phyloP scores from a whole-genome alignment of 208 protist genomes.

The Trypanosoma boissoni region DNA sequence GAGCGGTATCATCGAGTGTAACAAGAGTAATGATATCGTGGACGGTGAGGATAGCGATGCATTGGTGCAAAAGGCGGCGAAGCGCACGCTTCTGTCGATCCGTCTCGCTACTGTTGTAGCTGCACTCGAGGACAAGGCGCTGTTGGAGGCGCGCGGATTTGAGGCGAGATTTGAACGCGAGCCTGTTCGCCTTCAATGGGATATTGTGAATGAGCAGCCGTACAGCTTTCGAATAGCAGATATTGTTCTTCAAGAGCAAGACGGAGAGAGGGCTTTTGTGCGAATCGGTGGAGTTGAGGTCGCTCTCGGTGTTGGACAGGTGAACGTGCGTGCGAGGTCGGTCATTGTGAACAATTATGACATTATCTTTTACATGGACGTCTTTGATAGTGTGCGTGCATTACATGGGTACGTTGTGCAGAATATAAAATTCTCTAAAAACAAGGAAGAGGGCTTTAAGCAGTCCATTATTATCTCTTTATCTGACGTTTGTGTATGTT shows the following conservation, averaged over 20 bases:
- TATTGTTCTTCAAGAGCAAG: conserved; percentile 7
- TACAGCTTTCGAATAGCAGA: conserved; percentile 22
- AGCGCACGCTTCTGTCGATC: conserved; percentile 9
- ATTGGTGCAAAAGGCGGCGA: not conserved
- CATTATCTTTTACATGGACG: conserved; percentile 21
- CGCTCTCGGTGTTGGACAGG: conserved; percentile 20
- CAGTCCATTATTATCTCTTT: conserved; percentile 23
- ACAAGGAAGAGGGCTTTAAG: conserved; percentile 27
- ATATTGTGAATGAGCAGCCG: not conserved
- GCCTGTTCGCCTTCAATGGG: too few species aligned
- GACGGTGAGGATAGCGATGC: too few species aligned
- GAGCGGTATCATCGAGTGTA: not conserved
- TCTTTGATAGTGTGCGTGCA: conserved; percentile 4
- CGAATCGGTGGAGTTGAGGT: conserved; percentile 14
- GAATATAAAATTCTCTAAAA: conserved; percentile 26
- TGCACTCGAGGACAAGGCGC: conserved; percentile 16
- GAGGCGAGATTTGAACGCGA: conserved; percentile 5
- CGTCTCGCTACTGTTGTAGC: conserved; percentile 4
- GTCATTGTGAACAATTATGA: conserved; percentile 30
- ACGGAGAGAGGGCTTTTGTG: conserved; percentile 6
- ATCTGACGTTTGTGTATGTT: conserved; percentile 20
- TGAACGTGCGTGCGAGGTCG: conserved; percentile 14
- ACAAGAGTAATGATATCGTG: not conserved
- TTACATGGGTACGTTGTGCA: conserved; percentile 19
- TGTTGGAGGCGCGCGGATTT: conserved; percentile 20